phyloP scores from a whole-genome alignment of 768 basidiomycete genomes.

The Hypholoma fasciculare region DNA sequence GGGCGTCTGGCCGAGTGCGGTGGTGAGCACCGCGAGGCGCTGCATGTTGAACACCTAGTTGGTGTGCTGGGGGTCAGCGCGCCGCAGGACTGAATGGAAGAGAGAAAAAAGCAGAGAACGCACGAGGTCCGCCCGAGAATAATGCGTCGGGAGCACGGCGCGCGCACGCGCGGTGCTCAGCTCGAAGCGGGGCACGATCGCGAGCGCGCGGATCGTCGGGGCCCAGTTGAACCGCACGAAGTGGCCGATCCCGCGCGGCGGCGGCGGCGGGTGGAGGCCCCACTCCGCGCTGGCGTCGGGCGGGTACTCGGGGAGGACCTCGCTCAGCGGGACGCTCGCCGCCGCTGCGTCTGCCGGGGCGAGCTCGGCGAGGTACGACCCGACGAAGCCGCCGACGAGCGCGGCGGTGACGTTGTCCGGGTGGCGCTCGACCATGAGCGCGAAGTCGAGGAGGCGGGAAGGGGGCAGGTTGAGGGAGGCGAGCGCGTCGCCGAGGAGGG shows the following conservation, averaged over 20 bases:
- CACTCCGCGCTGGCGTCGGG: constrained; percentile 89
- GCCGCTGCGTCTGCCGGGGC: constrained; percentile 79
- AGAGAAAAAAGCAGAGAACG: constrained; percentile 27
- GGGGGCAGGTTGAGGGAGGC: constrained; percentile 69
- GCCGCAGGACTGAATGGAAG: background rate
- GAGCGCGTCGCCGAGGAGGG: constrained; percentile 84
- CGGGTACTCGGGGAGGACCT: constrained; percentile 96
- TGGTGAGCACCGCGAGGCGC: constrained; percentile 92
- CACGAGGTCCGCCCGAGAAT: constrained; percentile 91
- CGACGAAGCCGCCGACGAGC: constrained; percentile 95
- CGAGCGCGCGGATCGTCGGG: constrained; percentile 82
- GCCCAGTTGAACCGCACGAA: constrained; percentile 91
- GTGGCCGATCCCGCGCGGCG: constrained; percentile 91
- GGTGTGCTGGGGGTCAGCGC: background rate
- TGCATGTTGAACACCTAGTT: constrained; percentile 98
- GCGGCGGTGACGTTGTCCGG: constrained; percentile 99
- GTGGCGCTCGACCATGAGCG: constrained; percentile 98
- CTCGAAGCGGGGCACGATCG: constrained; percentile 94
- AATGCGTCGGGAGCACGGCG: constrained; percentile 79
- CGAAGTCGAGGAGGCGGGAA: constrained; percentile 87
- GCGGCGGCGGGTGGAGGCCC: constrained; percentile 86
- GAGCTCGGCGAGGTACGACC: constrained; percentile 91
- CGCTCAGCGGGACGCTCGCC: constrained; percentile 89
- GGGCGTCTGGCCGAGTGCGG: constrained; percentile 86
- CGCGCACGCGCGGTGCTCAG: constrained; percentile 94